Percentiles rank a stretch among this genome's conserved stretches.
phyloP scores from a whole-genome alignment of 495 filamentous ascomycete genomes.

The Choiromyces venosus region DNA sequence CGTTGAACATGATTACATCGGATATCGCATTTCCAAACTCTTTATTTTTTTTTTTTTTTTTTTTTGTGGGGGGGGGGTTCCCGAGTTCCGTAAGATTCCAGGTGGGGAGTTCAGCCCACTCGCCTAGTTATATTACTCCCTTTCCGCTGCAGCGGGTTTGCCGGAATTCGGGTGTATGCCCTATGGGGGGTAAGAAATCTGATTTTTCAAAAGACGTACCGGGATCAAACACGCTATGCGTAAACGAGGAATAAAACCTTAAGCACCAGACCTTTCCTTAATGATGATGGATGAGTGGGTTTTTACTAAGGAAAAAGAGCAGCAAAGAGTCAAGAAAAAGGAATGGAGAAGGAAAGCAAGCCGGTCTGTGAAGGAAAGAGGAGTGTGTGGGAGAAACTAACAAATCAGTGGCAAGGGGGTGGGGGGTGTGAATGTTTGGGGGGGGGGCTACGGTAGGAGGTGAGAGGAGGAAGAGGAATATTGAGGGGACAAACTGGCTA shows the following conservation, averaged over 20 bases:
- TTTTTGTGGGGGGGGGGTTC: no score
- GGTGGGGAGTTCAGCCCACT: slow-evolving; percentile 1
- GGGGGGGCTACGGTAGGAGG: no score
- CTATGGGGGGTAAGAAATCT: not conserved
- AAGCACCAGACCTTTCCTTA: not conserved
- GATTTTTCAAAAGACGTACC: not conserved
- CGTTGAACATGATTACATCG: slow-evolving; percentile 2
- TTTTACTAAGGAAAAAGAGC: not conserved
- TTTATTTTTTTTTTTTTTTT: not conserved
- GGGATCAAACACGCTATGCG: not conserved
- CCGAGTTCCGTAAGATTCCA: not conserved
- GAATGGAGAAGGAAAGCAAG: not conserved
- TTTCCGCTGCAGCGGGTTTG: not conserved
- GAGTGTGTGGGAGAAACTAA: not conserved
- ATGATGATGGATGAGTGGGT: not conserved
- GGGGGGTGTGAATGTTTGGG: no score
- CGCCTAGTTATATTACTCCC: not conserved
- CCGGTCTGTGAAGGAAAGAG: not conserved
- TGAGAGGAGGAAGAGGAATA: not conserved
- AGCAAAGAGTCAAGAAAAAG: not conserved
- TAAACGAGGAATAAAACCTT: not conserved
- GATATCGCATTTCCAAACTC: slow-evolving; percentile 2
- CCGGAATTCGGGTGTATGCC: not conserved
- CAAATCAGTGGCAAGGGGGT: not conserved
- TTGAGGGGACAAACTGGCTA: not conserved